phyloP scores from a whole-genome alignment of 495 filamentous ascomycete genomes.

The Penicillium roqueforti region DNA sequence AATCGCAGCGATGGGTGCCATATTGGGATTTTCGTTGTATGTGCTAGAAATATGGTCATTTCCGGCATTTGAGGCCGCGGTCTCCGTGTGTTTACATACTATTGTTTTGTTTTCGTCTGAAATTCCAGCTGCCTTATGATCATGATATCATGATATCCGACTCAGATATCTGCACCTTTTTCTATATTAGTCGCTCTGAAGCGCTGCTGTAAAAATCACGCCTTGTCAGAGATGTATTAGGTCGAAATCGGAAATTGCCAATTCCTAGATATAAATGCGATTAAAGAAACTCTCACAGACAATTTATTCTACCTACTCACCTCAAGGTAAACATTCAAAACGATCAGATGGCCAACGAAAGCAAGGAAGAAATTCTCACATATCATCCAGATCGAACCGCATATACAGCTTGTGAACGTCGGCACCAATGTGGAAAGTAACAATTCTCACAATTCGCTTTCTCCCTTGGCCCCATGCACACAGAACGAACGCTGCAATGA shows the following conservation, averaged over 20 bases:
- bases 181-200: too few relatives aligned
- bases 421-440: background rate
- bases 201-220: too few relatives aligned
- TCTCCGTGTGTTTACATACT: background rate
- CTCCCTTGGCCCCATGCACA: conserved; percentile 1
- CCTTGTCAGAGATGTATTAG: too few relatives aligned
- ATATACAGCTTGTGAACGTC: conserved; percentile 2
- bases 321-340: background rate
- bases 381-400: conserved; percentile 4
- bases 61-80: background rate
- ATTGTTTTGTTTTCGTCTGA: background rate
- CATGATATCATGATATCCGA: background rate
- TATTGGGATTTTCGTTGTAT: background rate
- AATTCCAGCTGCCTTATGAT: background rate
- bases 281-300: too few relatives aligned
- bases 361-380: background rate
- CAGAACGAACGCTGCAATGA: background rate
- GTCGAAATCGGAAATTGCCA: too few relatives aligned
- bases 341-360: background rate
- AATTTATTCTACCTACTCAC: background rate
- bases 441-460: background rate
- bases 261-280: too few relatives aligned
- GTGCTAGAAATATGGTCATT: background rate
- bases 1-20: background rate
- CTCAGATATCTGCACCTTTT: background rate